Base-by-base conservation (phyloP, 768 basidiomycete genomes). In the Leucocoprinus leucothites region DNA sequence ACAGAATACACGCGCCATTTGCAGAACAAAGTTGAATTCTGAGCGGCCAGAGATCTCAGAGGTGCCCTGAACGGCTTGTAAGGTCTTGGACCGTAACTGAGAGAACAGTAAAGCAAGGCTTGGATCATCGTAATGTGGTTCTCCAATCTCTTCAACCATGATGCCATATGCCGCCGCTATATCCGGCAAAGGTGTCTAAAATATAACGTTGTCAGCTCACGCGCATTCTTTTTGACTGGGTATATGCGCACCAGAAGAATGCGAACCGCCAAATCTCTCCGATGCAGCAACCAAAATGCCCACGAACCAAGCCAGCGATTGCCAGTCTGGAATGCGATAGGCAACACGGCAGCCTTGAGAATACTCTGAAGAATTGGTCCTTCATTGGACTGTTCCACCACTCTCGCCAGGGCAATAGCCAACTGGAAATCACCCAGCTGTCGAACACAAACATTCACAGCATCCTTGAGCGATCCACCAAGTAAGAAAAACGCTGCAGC, bases 401-500 rank as follows among this genome's bases (percentile, higher is more conserved):
- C 80, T 6, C 95, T 83, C 11, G 95, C 90, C 24, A 99, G 67
- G 1, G 92, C 87, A 41, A 98, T 69, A 1, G 94, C 97, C 21
- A 99, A 77, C 62, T 96, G 94, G 64, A 95, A 89, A 69, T 99
- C 97, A 22, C 82, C 74, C 19, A 99, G 73, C 51, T 98, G 91
- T 61, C 82, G 89, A 24, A 97, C 65, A 67, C 94, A 95, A 18
- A 99, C 89, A 60, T 84, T 89, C 28, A 94, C 89, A 2, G 96
- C 95, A 60, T 98, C 97, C 68, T 89, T 91, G 34, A 96, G 71
- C 41, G 86, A 85, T 21, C 86, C 87, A 7, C 93, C 96, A 0
- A 99, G 81, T 40, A 99, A 77, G 75, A 99, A 99, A 73, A 99
- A 99, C 1, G 94, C 95, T 0, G 94, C 94, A n/a, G 97, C 95